These are phyloP conservation scores for Xylariaceae sp. DNA, from an alignment of 2,329 filamentous ascomycete genomes.

Conservation along the genomic window DNA sequence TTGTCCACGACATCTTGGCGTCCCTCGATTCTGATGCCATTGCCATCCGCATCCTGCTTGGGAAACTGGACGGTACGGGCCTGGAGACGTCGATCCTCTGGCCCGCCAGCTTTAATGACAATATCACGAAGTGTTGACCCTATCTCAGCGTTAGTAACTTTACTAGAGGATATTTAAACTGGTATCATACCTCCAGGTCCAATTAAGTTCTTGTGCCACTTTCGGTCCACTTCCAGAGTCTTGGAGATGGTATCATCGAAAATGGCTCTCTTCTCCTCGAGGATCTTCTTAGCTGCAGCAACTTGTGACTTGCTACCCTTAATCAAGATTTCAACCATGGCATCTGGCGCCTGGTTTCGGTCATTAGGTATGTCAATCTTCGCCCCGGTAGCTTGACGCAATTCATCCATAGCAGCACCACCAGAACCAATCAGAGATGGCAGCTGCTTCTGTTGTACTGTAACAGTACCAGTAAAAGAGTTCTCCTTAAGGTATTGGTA, in stretches of 20 bases:
- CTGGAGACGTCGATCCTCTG: slow-evolving; percentile 81
- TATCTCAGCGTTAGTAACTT: slow-evolving; percentile 53
- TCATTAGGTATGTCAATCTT: slow-evolving; percentile 90
- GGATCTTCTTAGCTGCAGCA: slow-evolving; percentile 85
- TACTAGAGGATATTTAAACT: background rate
- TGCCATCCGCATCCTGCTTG: slow-evolving; percentile 81
- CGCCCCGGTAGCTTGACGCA: slow-evolving; percentile 83
- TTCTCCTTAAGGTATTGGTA: slow-evolving; percentile 91
- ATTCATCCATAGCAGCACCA: slow-evolving; percentile 87
- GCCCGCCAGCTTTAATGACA: slow-evolving; percentile 85
- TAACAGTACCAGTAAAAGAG: slow-evolving; percentile 77
- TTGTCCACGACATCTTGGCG: slow-evolving; percentile 84
- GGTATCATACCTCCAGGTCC: slow-evolving; percentile 77
- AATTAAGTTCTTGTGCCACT: slow-evolving; percentile 89
- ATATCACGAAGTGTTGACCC: slow-evolving; percentile 86
- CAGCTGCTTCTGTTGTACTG: slow-evolving; percentile 88
- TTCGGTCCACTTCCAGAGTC: slow-evolving; percentile 90
- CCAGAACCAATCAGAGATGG: slow-evolving; percentile 93
- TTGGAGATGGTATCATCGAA: slow-evolving; percentile 90
- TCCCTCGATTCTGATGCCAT: slow-evolving; percentile 87
- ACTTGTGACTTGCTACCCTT: slow-evolving; percentile 93
- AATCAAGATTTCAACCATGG: slow-evolving; percentile 83
- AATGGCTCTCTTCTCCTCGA: slow-evolving; percentile 83
- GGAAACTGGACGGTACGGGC: slow-evolving; percentile 95
- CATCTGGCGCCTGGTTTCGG: slow-evolving; percentile 70